Evolutionary conservation across 805 yeast species (phyloP), one percentile per base, ranked within the genome.

Genomic region (Ogataea salicorniae): DNA sequence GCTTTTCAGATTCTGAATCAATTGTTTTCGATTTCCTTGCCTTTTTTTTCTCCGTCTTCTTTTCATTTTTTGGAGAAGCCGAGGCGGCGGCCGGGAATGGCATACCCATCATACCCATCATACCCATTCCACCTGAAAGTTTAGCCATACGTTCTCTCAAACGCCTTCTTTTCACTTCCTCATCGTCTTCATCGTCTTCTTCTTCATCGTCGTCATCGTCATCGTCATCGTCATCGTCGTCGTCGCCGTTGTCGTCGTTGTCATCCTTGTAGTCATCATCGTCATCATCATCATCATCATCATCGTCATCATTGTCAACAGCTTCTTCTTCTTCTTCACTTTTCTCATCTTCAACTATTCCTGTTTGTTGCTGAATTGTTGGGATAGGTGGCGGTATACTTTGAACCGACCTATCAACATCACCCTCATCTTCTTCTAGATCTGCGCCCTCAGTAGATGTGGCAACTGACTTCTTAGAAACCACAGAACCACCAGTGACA

Each of bases 61-160:
- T 54, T 40, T 37, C 54, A 9, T 34, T 59, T 36, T 49, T n/a
- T 9, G 52, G 29, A 18, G 61, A 44, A 15, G 60, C 42, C 4
- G 68, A 46, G 8, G 65, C 53, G 16, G 62, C 53, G 47, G 57
- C 50, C 23, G 67, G 63, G 64, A 72, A 71, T 17, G 71, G 61
- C 51, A 76, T 70, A 2, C 83, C 83, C 80, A 79, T 75, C 84
- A 79, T 79, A 39, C 90, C 91, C 66, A 82, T 76, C 82, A 86
- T 79, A 48, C 87, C 84, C 69, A 85, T 76, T 5, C 90, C 90
- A 18, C 96, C 95, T 0, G 97, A 86, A 17, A 92, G 76, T 58
- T 84, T 87, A n/a, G 99, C 98, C 97, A 92, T 92, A 51, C 97
- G 79, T 53, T 87, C 97, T 18, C 95, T 83, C 45, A 92, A 72